These are phyloP conservation scores for Sporobolomyces pararoseus DNA, from an alignment of 768 basidiomycete species.

Conservation along the genomic window DNA sequence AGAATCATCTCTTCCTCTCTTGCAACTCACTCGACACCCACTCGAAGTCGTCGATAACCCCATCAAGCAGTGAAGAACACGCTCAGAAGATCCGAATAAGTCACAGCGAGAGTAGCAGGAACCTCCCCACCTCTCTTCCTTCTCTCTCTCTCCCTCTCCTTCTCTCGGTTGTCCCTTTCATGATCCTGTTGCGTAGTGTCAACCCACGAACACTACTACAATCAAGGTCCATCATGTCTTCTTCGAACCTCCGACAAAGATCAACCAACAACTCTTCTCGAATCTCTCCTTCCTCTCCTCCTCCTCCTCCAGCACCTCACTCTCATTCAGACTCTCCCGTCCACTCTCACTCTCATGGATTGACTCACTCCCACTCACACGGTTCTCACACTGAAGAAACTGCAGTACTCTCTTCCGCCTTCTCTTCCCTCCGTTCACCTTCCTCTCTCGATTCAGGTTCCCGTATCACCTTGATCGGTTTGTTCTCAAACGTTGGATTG, in stretches of 20 bases:
- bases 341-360: slow-evolving; percentile 29
- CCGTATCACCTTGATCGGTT: slow-evolving; percentile 76
- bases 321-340: not conserved
- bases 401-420: slow-evolving; percentile 64
- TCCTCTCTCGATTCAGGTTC: slow-evolving; percentile 57
- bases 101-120: too few relatives aligned
- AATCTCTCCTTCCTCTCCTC: not conserved
- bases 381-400: slow-evolving; percentile 59
- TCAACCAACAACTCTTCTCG: too few relatives aligned
- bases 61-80: too few relatives aligned
- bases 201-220: not conserved
- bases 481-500: slow-evolving; percentile 74
- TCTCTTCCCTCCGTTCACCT: slow-evolving; percentile 54
- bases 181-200: not conserved
- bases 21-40: too few relatives aligned
- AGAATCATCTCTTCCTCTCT: too few relatives aligned
- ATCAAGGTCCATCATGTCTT: not conserved
- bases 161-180: not conserved
- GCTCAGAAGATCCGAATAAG: too few relatives aligned
- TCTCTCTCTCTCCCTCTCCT: not conserved
- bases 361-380: slow-evolving; percentile 36
- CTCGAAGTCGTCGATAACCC: too few relatives aligned
- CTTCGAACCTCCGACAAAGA: not conserved
- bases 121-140: too few relatives aligned
- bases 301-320: not conserved